Evolutionary conservation across 768 basidiomycete genomes (phyloP).

Genomic region (Mycena vitilis): DNA sequence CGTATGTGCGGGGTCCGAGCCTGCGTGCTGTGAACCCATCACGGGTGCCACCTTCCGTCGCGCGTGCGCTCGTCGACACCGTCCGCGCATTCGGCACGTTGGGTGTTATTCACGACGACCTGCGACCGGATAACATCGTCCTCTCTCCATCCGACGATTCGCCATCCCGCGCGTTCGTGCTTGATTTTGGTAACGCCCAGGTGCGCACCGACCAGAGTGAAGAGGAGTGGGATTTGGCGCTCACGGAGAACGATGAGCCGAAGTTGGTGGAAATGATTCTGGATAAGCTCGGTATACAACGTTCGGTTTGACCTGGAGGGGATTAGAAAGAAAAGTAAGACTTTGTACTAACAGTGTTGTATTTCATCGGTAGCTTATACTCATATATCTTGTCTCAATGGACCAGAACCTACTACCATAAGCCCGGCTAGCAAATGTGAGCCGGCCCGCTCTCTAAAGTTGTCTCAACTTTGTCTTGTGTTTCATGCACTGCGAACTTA

Average conservation of each 20-base stretch:
- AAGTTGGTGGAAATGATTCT: conserved; percentile 29
- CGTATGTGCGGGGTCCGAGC: conserved; percentile 29
- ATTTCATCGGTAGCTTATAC: not conserved
- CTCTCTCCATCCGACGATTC: conserved; percentile 19
- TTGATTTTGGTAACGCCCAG: conserved; percentile 35
- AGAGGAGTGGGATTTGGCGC: conserved; percentile 31
- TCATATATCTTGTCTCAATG: too few relatives aligned
- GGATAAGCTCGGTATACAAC: conserved; percentile 27
- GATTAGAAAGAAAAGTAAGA: not conserved
- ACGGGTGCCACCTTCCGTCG: conserved; percentile 16
- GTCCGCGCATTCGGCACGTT: conserved; percentile 29
- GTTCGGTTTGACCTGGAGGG: not conserved
- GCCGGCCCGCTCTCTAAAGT: too few relatives aligned
- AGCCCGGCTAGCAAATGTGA: too few relatives aligned
- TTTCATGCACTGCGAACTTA: not conserved
- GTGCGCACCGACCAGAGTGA: conserved; percentile 28
- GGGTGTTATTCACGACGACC: conserved; percentile 36
- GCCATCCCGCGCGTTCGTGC: conserved; percentile 20
- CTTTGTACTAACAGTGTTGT: conserved; percentile 7
- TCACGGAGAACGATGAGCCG: conserved; percentile 32
- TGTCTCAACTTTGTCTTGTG: too few relatives aligned
- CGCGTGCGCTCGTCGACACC: conserved; percentile 31
- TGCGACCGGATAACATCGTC: conserved; percentile 33
- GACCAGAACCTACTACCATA: too few relatives aligned
- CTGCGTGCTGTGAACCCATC: conserved; percentile 30